These are phyloP conservation scores for Salisapilia sapeloensis DNA, from an alignment of 352 stramenopile genomes.

Conservation along the genomic window DNA sequence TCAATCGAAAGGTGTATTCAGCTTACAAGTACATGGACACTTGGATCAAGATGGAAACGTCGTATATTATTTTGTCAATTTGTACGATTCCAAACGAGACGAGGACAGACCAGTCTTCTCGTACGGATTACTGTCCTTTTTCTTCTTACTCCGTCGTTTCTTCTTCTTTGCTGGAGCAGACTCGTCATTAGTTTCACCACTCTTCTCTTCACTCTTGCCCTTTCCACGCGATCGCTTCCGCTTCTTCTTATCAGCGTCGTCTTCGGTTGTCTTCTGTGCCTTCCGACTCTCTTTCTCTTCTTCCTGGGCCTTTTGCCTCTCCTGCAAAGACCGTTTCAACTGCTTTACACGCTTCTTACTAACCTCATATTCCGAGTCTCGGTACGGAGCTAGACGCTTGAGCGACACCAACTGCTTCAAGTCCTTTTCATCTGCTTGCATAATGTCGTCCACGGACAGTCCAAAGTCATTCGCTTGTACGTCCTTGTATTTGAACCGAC, in stretches of 20 bases:
- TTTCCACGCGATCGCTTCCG: conserved; percentile 3
- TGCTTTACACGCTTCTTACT: conserved; percentile 29
- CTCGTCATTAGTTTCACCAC: conserved; percentile 1
- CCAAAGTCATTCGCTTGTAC: conserved; percentile 94
- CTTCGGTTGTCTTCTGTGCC: background rate
- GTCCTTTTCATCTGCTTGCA: conserved; percentile 91
- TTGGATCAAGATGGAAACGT: too few species aligned
- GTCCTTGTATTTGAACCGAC: conserved; percentile 95
- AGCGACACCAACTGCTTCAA: conserved; percentile 94
- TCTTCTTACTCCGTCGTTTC: conserved; percentile 38
- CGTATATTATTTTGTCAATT: conserved; percentile 60
- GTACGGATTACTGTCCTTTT: conserved; percentile 18
- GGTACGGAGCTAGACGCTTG: conserved; percentile 94
- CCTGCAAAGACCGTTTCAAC: conserved; percentile 48
- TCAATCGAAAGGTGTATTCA: too few species aligned
- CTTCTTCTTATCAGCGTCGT: background rate
- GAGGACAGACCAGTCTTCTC: conserved; percentile 36
- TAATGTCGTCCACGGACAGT: conserved; percentile 94
- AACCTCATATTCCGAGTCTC: conserved; percentile 63
- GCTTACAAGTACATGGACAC: too few species aligned
- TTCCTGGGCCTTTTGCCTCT: conserved; percentile 42
- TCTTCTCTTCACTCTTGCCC: background rate
- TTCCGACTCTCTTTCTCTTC: conserved; percentile 16
- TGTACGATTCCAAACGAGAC: conserved; percentile 74
- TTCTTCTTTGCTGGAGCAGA: conserved; percentile 14